These are phyloP conservation scores for Kuraishia molischiana DNA, from an alignment of 805 yeast species.

Conservation along the genomic window DNA sequence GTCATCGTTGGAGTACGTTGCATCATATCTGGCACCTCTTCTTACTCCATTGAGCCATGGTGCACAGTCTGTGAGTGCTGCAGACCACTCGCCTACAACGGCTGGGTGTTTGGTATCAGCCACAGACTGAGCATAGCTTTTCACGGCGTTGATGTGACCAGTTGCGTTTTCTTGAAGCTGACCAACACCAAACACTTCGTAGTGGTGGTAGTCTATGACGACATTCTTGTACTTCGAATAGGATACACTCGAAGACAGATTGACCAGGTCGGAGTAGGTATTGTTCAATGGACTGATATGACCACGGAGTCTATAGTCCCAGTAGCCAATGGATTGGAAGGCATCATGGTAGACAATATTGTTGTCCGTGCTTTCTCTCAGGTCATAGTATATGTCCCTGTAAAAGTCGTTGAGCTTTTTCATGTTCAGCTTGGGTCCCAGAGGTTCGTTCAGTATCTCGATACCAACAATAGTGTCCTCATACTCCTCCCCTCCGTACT, in stretches of 20 bases:
- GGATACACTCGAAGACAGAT: conserved; percentile 3
- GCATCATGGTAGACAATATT: conserved; percentile 78
- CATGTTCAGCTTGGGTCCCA: conserved; percentile 60
- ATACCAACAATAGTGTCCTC: conserved; percentile 73
- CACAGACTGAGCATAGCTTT: conserved; percentile 37
- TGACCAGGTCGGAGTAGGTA: not conserved
- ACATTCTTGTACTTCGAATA: conserved; percentile 41
- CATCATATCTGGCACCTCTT: conserved; percentile 75
- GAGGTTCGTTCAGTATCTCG: conserved; percentile 84
- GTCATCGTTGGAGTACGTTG: conserved; percentile 28
- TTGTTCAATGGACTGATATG: conserved; percentile 14
- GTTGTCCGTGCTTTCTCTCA: conserved; percentile 49
- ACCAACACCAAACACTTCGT: conserved; percentile 67
- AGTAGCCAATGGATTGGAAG: conserved; percentile 48
- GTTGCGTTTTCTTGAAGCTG: conserved; percentile 52
- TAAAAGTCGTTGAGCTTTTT: conserved; percentile 49
- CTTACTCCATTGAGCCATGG: conserved; percentile 84
- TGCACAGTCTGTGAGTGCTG: conserved; percentile 88
- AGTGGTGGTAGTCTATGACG: conserved; percentile 82
- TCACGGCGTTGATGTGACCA: conserved; percentile 47
- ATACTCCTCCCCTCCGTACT: conserved; percentile 55
- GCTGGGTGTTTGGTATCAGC: conserved; percentile 57
- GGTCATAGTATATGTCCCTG: conserved; percentile 48
- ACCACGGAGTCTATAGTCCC: conserved; percentile 46
- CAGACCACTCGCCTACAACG: conserved; percentile 83